Base-by-base conservation (phyloP, 2,329 filamentous ascomycete genomes). In the Pezicula radicicola region DNA sequence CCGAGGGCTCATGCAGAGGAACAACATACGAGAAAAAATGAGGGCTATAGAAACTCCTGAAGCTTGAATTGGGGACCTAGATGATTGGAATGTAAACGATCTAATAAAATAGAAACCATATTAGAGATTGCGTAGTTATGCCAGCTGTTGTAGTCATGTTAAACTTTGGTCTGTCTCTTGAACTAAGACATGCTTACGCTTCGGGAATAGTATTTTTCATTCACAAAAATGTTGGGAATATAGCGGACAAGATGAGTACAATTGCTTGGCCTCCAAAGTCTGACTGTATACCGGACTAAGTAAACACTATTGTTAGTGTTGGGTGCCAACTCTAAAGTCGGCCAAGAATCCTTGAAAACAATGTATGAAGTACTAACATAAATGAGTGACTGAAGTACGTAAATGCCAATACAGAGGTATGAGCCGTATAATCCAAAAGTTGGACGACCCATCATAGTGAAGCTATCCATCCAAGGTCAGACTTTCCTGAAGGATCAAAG, bases 151-250 rank as follows among this genome's bases (percentile, higher is more conserved):
- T 21, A 21, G 3, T 21, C 21, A 21, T 21, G 21, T 21, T 21
- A 21, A 21, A 21, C 3, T 21, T 21, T 21, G 3, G 21, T 21
- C 21, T 21, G 5, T 21, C 21, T 21, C 21, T 21, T 21, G 21
- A 21, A 21, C 21, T 21, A 5, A 21, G 21, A 21, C 21, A 3
- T 21, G 21, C 21, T 21, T 21, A 21, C 21, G 21, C 21, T 21
- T 21, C 46, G 2, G 46, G 46, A 15, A 48, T 28, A 3, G 46
- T 48, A 19, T 48, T 48, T 35, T 48, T 21, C 46, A 48, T 39
- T 15, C 19, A 9, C 21, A 40, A 25, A 40, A 48, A 48, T 13
- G 30, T 7, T n/a, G 46, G 46, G 37, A 40, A 40, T 6, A 49
- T 49, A 13, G 39, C 36, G 19, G 16, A 21, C 2, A 48, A 28